Conservation (phyloP, 2,329 filamentous ascomycete genomes). For the Endoconidiophora laricicola region DNA sequence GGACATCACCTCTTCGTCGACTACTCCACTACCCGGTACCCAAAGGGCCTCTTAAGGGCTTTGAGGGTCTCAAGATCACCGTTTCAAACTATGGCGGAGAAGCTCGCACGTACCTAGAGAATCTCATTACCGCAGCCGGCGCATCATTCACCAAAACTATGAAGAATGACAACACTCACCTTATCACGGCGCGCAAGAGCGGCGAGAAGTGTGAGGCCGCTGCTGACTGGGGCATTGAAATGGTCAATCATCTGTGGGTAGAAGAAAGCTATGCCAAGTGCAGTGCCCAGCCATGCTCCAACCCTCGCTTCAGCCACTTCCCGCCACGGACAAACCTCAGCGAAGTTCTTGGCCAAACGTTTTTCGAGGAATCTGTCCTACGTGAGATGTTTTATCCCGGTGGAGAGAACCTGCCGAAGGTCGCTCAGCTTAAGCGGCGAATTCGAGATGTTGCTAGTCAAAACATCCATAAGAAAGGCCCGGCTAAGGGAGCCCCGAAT, state of each 20-base stretch:
- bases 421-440: constrained; percentile 32
- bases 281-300: constrained; percentile 53
- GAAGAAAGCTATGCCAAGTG: constrained; percentile 94
- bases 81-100: constrained; percentile 95
- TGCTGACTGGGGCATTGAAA: constrained; percentile 75
- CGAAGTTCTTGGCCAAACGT: constrained; percentile 81
- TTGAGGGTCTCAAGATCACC: constrained; percentile 61
- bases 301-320: constrained; percentile 69
- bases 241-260: constrained; percentile 91
- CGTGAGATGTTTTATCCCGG: constrained; percentile 55
- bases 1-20: constrained; percentile 69
- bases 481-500: constrained; percentile 31
- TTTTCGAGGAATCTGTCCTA: constrained; percentile 48
- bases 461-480: constrained; percentile 30
- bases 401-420: constrained; percentile 28
- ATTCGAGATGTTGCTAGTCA: constrained; percentile 33
- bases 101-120: constrained; percentile 82
- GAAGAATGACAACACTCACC: constrained; percentile 87
- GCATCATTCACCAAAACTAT: constrained; percentile 88
- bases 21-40: constrained; percentile 84
- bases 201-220: constrained; percentile 92
- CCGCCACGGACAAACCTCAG: constrained; percentile 79
- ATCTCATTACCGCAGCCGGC: constrained; percentile 68
- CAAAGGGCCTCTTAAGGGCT: constrained; percentile 59
- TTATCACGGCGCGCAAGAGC: constrained; percentile 74